Evolutionary conservation across 139 green algal species (phyloP).

Genomic region (Volvox africanus): DNA sequence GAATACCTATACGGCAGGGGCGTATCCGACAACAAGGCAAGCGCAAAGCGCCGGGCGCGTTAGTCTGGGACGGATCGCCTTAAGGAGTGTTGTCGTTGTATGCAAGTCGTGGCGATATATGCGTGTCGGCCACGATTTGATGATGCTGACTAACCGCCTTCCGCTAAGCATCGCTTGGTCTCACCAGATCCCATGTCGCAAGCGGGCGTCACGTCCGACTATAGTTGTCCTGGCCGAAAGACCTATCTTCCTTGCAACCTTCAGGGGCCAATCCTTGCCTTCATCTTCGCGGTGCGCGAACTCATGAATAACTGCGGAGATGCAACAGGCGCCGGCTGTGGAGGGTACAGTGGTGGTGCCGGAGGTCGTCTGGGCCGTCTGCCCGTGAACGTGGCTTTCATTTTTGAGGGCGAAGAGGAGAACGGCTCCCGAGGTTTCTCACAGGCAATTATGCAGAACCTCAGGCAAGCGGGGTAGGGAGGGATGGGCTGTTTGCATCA

Average conservation of each 20-base stretch:
- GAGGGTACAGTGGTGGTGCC: background rate
- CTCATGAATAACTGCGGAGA: slow-evolving; percentile 70
- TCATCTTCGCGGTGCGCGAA: slow-evolving; percentile 90
- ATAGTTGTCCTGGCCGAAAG: no score
- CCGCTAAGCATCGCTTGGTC: no score
- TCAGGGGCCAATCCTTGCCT: slow-evolving; percentile 90
- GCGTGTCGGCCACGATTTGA: no score
- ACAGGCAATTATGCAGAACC: slow-evolving; percentile 80
- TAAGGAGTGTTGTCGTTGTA: no score
- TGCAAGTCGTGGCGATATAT: no score
- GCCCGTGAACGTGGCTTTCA: slow-evolving; percentile 92
- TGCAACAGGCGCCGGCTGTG: background rate
- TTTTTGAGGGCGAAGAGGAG: slow-evolving; percentile 95
- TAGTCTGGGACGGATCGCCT: no score
- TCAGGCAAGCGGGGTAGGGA: slow-evolving; percentile 14
- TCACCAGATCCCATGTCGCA: no score
- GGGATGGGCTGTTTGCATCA: no score
- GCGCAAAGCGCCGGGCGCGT: background rate
- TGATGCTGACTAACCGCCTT: no score
- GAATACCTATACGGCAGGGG: slow-evolving; percentile 94
- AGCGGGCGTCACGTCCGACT: no score
- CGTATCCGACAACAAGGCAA: slow-evolving; percentile 93
- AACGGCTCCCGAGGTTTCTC: slow-evolving; percentile 86
- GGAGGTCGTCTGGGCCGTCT: slow-evolving; percentile 55
- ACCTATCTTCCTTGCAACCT: no score